Percentiles rank a stretch among this genome's conserved stretches.
Evolutionary conservation across 2,329 filamentous ascomycete genomes (phyloP).

Genomic region (Teratosphaeria destructans): DNA sequence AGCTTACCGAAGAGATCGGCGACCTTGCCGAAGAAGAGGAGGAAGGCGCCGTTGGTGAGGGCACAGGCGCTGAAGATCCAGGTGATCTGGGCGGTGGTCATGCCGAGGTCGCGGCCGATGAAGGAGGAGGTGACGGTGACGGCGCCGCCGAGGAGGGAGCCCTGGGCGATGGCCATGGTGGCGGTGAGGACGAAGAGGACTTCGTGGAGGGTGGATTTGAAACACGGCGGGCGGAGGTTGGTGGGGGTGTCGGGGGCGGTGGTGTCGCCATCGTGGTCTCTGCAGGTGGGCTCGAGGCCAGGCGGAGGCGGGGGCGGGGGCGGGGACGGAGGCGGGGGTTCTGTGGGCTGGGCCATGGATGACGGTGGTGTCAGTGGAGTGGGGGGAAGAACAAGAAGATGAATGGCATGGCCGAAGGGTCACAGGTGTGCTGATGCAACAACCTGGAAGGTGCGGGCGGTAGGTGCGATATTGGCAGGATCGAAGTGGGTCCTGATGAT

Average conservation of each 20-base stretch:
- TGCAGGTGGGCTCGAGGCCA: neutral
- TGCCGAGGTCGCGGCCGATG: constrained; percentile 48
- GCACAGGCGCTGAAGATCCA: constrained; percentile 57
- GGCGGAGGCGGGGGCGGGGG: neutral
- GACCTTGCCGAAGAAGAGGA: constrained; percentile 56
- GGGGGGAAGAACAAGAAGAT: too few species aligned
- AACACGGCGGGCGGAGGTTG: constrained; percentile 44
- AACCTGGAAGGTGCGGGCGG: too few species aligned
- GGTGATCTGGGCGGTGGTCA: constrained; percentile 56
- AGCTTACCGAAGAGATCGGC: constrained; percentile 50
- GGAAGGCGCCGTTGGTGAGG: constrained; percentile 53
- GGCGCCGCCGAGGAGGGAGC: constrained; percentile 48
- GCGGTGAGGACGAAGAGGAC: constrained; percentile 55
- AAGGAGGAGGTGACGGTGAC: constrained; percentile 53
- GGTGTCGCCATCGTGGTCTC: constrained; percentile 1
- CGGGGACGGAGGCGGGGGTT: neutral
- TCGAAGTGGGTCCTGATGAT: too few species aligned
- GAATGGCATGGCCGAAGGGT: too few species aligned
- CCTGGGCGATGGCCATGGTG: constrained; percentile 56
- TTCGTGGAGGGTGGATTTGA: constrained; percentile 53
- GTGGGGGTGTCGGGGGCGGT: constrained; percentile 6
- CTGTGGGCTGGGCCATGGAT: neutral
- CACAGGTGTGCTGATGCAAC: too few species aligned
- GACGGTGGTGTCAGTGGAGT: neutral
- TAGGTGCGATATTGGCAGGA: too few species aligned